Conservation (phyloP, 2,329 filamentous ascomycete genomes). For the Cylindrodendrum hubeiense region DNA sequence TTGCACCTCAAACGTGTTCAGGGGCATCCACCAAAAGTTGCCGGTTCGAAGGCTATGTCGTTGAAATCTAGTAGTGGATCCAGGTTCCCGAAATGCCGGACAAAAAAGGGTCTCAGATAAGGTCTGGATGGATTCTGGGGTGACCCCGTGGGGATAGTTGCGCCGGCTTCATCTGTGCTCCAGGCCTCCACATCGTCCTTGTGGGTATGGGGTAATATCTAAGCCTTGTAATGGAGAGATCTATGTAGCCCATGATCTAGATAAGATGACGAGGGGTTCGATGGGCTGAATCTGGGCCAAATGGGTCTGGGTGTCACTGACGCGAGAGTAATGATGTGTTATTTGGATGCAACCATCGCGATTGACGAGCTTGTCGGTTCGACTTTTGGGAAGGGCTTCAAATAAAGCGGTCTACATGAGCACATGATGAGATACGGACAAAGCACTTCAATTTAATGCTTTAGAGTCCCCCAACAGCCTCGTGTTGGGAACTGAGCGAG, state of each 20-base stretch:
- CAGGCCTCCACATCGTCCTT: conserved; percentile 18
- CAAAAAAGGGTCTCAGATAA: conserved; percentile 5
- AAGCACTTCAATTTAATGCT: too few species aligned
- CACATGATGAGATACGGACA: too few species aligned
- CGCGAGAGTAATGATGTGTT: background rate
- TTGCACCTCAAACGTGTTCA: background rate
- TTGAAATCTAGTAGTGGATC: background rate
- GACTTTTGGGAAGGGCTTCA: background rate
- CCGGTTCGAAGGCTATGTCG: background rate
- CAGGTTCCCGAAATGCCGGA: background rate
- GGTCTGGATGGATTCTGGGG: conserved; percentile 7
- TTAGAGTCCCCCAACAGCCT: background rate
- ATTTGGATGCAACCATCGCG: background rate
- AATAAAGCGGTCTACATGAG: too few species aligned
- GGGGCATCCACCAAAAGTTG: background rate
- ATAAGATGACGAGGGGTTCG: background rate
- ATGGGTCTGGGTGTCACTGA: background rate
- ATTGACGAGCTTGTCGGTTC: too few species aligned
- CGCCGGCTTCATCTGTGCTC: conserved; percentile 16
- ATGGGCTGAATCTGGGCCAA: background rate
- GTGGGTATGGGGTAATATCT: conserved; percentile 25
- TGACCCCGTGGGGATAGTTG: conserved; percentile 36
- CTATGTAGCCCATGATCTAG: conserved; percentile 11
- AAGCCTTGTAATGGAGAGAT: conserved; percentile 22
- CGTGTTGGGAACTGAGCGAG: background rate